These are phyloP conservation scores for Nannochloropsis granulata DNA, from an alignment of 108 stramenopile species.

Conservation along the genomic window DNA sequence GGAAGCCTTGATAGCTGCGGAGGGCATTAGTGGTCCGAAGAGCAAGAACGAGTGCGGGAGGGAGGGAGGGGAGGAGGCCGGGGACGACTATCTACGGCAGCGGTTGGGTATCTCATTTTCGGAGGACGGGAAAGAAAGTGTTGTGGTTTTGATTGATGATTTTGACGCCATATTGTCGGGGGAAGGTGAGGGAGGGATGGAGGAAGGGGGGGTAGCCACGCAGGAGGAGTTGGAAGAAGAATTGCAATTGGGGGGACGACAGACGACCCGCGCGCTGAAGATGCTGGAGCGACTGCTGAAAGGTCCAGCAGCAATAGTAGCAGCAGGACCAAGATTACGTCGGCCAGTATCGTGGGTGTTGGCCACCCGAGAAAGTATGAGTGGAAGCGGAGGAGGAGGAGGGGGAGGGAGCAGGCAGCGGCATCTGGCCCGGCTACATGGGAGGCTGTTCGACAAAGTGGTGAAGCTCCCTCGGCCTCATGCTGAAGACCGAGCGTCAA, in stretches of 20 bases:
- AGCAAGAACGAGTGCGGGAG: neutral
- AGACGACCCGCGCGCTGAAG: neutral
- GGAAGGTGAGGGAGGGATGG: neutral
- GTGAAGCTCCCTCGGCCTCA: neutral
- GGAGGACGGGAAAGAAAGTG: neutral
- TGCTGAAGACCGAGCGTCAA: neutral
- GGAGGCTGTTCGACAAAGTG: neutral
- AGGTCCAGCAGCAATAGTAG: neutral
- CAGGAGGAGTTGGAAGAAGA: neutral
- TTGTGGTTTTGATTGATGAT: neutral
- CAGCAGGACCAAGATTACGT: neutral
- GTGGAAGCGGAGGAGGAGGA: neutral
- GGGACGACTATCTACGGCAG: neutral
- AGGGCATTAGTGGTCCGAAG: neutral
- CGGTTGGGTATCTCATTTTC: neutral
- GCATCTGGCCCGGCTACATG: neutral
- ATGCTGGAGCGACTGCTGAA: neutral
- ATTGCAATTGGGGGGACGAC: neutral
- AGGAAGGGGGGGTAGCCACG: neutral
- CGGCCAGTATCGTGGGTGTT: neutral
- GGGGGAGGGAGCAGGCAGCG: neutral
- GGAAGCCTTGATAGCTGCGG: neutral
- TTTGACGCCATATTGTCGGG: neutral
- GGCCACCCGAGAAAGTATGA: neutral
- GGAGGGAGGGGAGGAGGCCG: neutral